Evolutionary conservation across 2,329 filamentous ascomycete species (phyloP), one percentile per base, ranked within the genome.

Genomic region (Bipolaris cookei): DNA sequence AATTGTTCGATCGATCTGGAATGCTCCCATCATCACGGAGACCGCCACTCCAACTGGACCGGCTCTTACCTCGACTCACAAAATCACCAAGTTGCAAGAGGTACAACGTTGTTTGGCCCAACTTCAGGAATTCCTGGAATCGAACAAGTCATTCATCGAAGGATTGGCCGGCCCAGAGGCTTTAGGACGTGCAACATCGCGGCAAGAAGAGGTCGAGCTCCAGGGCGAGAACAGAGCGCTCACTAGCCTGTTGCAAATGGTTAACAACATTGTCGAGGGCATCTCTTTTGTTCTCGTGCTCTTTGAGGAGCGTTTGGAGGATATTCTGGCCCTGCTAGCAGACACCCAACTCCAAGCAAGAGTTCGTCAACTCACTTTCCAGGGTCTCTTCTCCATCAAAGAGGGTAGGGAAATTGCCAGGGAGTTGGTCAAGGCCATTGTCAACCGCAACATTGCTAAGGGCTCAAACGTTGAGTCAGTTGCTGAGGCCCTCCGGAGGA

Each of bases 391-490:
- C 75, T 90, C 91, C 3, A 87, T 89, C 39, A 78, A 84, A 5
- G 83, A 87, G 16, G 95, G 95, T 30, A 92, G 92, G 67, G 92
- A 97, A 10, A 85, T 98, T 21, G 96, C 94, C 2, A 97, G 97
- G 76, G 86, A 97, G 53, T 83, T 99, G 1, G 95, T 99, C 54
- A 99, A 98, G 76, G 92, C 94, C 0, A 98, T 99, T 70, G 95
- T 99, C 52, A 98, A 98, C 76, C 88, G 93, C 69, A 99, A 97
- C 75, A 99, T 99, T 67, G 90, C 94, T 56, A 97, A 92, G 70
- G 95, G 96, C 8, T 94, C 93, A 4, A 99, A 98, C 62, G 94
- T 99, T 18, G 96, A 99, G 78, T 97, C 93, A 0, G 92, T 99
- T 21, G 94, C 95, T 0, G 95, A 99, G 76, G 92, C 93, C n/a